Evolutionary conservation across 1,284 basidiomycete genomes (phyloP), one percentile per base, ranked within the genome.

Genomic region (Pyrrhoderma noxium): DNA sequence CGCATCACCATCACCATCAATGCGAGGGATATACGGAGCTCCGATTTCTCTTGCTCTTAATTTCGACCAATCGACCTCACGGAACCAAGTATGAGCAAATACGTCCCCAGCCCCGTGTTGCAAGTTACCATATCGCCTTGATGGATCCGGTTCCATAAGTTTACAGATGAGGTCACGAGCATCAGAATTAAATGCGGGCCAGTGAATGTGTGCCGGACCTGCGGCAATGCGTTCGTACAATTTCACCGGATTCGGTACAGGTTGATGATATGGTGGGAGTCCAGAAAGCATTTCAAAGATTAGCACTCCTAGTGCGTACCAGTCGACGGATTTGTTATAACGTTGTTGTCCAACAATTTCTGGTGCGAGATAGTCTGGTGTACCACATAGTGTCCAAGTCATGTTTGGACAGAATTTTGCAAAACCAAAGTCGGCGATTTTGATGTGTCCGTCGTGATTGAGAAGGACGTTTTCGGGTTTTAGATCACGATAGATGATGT

Each of bases 391-490:
- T 25, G 95, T 99, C 93, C 93, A 98, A 2, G 93, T 96, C 54
- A 89, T 89, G 57, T 86, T 89, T 25, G 84, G 81, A 37, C 93
- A 93, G 53, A 81, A 77, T 66, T 98, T 98, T 5, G 95, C 94
- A 61, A 99, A 99, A 7, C 95, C 95, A 63, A 99, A 99, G 65
- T 99, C 96, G 19, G 95, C 95, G 46, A 99, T 87, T 69, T 97
- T 98, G 68, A 99, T 92, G 66, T 99, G 95, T 0, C 95, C 95
- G 64, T 98, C 94, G 3, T 85, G 79, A 54, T 87, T 89, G 44
- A 99, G 79, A 19, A 99, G 77, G 55, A 99, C 89, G 65, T 99
- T 99, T 65, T 99, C 95, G 0, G 95, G 95, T 67, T 99, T 99
- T 40, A 98, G 79, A 67, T 99, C 95, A 19, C 95, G 90, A 69